phyloP scores from a whole-genome alignment of 129 eudicot species.

The Arctium lappa region DNA sequence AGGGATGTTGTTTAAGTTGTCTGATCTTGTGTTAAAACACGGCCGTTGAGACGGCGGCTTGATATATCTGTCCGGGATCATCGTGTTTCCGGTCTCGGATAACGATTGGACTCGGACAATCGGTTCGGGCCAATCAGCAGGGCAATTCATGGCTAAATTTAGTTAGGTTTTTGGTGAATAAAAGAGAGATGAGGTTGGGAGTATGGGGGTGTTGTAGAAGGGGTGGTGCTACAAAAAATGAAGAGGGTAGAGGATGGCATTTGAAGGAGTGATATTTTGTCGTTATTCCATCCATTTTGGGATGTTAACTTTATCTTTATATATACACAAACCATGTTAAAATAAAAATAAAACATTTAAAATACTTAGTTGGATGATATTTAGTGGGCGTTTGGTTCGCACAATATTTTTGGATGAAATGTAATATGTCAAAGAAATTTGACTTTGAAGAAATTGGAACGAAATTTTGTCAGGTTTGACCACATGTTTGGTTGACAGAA shows the following conservation, averaged over 20 bases:
- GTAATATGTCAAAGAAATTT: no score
- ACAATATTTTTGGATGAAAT: no score
- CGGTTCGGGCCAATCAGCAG: constrained; percentile 71
- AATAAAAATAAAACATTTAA: neutral
- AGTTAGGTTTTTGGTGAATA: neutral
- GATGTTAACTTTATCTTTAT: neutral
- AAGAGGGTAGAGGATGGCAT: neutral
- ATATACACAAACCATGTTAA: neutral
- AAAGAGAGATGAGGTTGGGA: constrained; percentile 3
- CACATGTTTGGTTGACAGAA: no score
- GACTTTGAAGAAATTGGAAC: no score
- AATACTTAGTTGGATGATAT: neutral
- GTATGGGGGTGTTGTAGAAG: constrained; percentile 14
- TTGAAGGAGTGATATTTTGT: neutral
- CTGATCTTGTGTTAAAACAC: neutral
- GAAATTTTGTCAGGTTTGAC: no score
- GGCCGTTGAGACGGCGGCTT: constrained; percentile 66
- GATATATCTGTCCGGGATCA: constrained; percentile 57
- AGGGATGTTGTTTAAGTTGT: constrained; percentile 52
- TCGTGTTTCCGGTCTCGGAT: constrained; percentile 31
- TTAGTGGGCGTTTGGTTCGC: neutral
- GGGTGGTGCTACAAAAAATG: constrained; percentile 16
- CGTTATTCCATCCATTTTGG: neutral
- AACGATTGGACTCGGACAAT: constrained; percentile 68
- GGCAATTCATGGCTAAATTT: constrained; percentile 28